Conservation (phyloP, 257 asterid genomes). For the Primulina huaijiensis region DNA sequence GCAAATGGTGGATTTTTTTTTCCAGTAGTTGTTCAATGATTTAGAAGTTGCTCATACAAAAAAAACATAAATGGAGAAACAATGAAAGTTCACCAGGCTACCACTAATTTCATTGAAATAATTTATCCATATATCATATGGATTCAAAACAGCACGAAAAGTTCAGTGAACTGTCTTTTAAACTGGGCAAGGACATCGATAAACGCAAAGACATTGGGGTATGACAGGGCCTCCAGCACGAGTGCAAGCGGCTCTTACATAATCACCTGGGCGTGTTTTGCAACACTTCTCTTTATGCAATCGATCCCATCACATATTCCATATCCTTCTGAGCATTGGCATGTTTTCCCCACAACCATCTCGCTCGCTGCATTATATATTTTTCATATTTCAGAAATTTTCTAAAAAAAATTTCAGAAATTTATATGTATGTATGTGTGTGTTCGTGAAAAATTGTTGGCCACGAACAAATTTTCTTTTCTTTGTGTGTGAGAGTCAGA, state of each 20-base stretch:
- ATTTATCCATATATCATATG: not conserved
- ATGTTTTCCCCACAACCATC: slow-evolving; percentile 9
- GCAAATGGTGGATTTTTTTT: too few species aligned
- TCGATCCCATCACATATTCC: too few species aligned
- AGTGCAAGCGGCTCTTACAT: not conserved
- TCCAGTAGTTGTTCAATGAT: too few species aligned
- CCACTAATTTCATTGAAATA: not conserved
- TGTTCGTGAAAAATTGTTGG: too few species aligned
- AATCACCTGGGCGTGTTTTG: not conserved
- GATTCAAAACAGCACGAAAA: not conserved
- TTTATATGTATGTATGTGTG: not conserved
- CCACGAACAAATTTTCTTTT: too few species aligned
- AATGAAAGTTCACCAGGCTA: not conserved
- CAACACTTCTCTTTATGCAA: too few species aligned
- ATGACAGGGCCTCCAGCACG: not conserved
- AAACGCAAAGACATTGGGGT: slow-evolving; percentile 4
- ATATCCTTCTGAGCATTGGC: not conserved
- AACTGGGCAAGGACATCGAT: not conserved
- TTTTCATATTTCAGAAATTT: not conserved
- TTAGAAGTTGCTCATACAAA: not conserved
- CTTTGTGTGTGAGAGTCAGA: too few species aligned
- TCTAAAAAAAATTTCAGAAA: not conserved
- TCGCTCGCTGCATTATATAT: not conserved
- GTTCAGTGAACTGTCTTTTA: not conserved
- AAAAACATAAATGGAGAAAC: not conserved